phyloP scores from a whole-genome alignment of 371 early-diverging fungal species.

The Rhizomucor pusillus region DNA sequence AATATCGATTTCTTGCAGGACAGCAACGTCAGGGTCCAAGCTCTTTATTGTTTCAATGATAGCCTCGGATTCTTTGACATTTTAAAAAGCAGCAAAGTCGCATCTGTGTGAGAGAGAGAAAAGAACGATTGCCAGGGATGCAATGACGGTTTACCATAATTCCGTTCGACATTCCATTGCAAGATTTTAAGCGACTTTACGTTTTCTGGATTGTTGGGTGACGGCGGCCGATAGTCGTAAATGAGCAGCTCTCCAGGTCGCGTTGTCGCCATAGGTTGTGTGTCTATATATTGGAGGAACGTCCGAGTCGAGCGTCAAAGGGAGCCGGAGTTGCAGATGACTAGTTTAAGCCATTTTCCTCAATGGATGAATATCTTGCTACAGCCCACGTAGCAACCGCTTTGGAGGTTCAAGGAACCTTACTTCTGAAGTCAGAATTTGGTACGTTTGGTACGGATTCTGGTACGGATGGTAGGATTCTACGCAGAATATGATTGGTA shows the following conservation, averaged over 20 bases:
- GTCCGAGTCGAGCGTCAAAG: no score
- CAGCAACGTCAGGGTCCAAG: conserved; percentile 67
- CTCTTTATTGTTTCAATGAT: conserved; percentile 51
- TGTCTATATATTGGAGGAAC: no score
- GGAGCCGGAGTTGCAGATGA: no score
- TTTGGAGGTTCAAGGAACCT: no score
- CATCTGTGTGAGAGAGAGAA: background rate
- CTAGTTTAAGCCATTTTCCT: no score
- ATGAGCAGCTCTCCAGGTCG: conserved; percentile 45
- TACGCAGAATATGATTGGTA: no score
- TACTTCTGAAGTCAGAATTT: no score
- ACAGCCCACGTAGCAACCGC: no score
- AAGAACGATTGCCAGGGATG: background rate
- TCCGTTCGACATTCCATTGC: conserved; percentile 77
- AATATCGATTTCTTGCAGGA: conserved; percentile 75
- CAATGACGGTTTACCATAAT: conserved; percentile 65
- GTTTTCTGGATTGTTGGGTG: background rate
- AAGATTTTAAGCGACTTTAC: conserved; percentile 28
- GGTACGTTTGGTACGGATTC: no score
- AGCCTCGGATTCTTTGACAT: conserved; percentile 49
- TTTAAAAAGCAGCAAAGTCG: no score
- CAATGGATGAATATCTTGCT: no score
- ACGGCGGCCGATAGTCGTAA: conserved; percentile 41
- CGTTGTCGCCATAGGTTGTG: background rate
- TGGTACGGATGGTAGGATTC: no score